phyloP scores from a whole-genome alignment of 2,329 filamentous ascomycete genomes.

The Xylariales sp. region DNA sequence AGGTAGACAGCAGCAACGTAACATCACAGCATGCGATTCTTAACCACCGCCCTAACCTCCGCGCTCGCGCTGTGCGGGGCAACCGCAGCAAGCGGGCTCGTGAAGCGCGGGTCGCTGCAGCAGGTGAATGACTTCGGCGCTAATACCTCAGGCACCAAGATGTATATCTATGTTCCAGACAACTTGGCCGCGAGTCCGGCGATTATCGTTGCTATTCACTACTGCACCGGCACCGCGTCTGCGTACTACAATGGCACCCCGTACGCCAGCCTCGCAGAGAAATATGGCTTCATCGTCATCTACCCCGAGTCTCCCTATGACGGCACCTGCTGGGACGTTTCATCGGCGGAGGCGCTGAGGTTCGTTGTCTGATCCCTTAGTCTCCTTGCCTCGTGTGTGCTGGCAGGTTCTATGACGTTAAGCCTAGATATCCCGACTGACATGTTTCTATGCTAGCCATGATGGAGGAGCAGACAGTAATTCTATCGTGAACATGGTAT shows the following conservation, averaged over 20 bases:
- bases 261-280: conserved; percentile 58
- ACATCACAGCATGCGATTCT: conserved; percentile 24
- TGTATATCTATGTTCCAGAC: conserved; percentile 59
- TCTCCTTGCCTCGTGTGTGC: no score
- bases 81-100: conserved; percentile 21
- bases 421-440: no score
- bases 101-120: conserved; percentile 40
- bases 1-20: conserved; percentile 1
- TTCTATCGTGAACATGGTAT: conserved; percentile 69
- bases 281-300: conserved; percentile 61
- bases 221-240: conserved; percentile 62
- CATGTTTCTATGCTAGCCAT: conserved; percentile 52
- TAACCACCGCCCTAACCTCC: conserved; percentile 19
- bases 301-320: conserved; percentile 65
- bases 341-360: conserved; percentile 56
- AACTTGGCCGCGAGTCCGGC: conserved; percentile 55
- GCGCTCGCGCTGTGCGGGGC: conserved; percentile 36
- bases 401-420: no score
- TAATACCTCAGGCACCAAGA: conserved; percentile 56
- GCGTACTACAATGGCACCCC: conserved; percentile 61
- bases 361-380: no score
- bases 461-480: conserved; percentile 68
- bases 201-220: conserved; percentile 65
- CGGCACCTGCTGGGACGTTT: conserved; percentile 65
- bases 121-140: conserved; percentile 47